A percentile compares a stretch with the other conserved stretches of the same genome.
These are phyloP conservation scores for Cordyceps pruinosa DNA, from an alignment of 2,329 filamentous ascomycete species.

Conservation along the genomic window DNA sequence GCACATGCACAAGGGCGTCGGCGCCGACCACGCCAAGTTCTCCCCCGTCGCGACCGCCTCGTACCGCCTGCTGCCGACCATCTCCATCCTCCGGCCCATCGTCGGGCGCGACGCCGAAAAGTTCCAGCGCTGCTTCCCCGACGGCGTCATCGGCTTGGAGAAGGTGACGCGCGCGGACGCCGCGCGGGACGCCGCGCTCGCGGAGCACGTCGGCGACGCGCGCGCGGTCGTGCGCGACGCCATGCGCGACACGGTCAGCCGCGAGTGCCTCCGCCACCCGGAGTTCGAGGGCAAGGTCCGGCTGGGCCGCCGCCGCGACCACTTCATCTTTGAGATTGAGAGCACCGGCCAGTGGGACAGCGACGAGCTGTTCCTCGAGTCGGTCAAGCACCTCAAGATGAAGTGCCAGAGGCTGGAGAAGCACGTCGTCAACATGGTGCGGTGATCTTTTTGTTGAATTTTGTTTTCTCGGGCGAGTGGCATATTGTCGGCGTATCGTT, in stretches of 20 bases:
- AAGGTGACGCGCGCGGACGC: conserved; percentile 63
- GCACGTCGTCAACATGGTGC: conserved; percentile 60
- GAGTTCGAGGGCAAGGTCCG: conserved; percentile 96
- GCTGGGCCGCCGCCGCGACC: conserved; percentile 81
- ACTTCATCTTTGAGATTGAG: conserved; percentile 96
- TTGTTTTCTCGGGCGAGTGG: too few relatives aligned
- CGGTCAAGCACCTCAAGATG: conserved; percentile 73
- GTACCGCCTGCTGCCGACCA: conserved; percentile 84
- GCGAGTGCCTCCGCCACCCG: conserved; percentile 82
- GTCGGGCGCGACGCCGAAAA: conserved; percentile 80
- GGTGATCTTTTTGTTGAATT: conserved; percentile 32
- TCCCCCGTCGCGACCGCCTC: conserved; percentile 91
- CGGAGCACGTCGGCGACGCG: conserved; percentile 67
- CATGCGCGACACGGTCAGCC: conserved; percentile 91
- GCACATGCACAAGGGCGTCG: conserved; percentile 90
- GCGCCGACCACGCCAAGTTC: conserved; percentile 93
- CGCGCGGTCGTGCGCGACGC: conserved; percentile 84
- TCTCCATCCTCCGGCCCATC: conserved; percentile 77
- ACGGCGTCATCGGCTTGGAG: conserved; percentile 78
- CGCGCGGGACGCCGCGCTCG: conserved; percentile 55
- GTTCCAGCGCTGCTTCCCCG: conserved; percentile 82
- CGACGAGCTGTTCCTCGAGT: conserved; percentile 87
- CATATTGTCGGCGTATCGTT: conserved; percentile 8
- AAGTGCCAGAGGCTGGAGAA: conserved; percentile 73
- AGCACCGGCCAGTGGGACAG: conserved; percentile 93